Base-by-base conservation (phyloP, 2,329 filamentous ascomycete genomes). In the Colletotrichum lini region DNA sequence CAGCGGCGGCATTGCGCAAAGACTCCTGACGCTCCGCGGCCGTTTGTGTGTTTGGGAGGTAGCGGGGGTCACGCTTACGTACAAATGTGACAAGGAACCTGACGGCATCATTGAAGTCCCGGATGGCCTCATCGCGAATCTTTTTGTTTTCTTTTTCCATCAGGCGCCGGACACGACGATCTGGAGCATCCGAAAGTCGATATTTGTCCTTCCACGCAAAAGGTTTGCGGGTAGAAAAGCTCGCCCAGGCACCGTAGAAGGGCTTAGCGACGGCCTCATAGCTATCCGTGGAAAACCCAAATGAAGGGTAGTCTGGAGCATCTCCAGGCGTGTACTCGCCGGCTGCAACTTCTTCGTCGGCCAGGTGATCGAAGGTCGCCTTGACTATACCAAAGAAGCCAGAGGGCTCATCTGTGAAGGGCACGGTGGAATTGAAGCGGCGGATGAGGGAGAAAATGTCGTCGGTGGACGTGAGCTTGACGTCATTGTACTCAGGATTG, bases 131-230 rank as follows among this genome's bases (percentile, higher is more conserved):
- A 23, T 98, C 95, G 63, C 96, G 89, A 30, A 92, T 82, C 74
- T 93, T 93, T 76, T 91, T 93, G 80, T 99, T 99, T 79, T 98
- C 96, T 81, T 98, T 98, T 79, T 98, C 96, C 91, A 98, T 97
- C 49, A 94, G 78, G 42, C 96, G 90, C 62, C 96, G 91, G 18
- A 94, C 87, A 47, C 92, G 90, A 61, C 96, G 91, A 81, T 99
- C 96, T 1, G 95, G 94, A 1, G 95, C 96, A 76, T 98, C 95
- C 0, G 93, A 92, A 23, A 95, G 87, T 60, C 93, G 89, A 82
- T 97, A 96, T 72, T 90, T 88, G 79, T 99, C 95, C 79, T 92
- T 93, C 96, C 96, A 99, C 1, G 93, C 87, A 79, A 97, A 99
- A 0, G 89, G 90, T 79, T 98, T 98, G 53, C 84, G 88, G 0